Percentiles rank a stretch among this genome's conserved stretches.
These are phyloP conservation scores for Pichia manshurica DNA, from an alignment of 805 yeast genomes.

Conservation along the genomic window DNA sequence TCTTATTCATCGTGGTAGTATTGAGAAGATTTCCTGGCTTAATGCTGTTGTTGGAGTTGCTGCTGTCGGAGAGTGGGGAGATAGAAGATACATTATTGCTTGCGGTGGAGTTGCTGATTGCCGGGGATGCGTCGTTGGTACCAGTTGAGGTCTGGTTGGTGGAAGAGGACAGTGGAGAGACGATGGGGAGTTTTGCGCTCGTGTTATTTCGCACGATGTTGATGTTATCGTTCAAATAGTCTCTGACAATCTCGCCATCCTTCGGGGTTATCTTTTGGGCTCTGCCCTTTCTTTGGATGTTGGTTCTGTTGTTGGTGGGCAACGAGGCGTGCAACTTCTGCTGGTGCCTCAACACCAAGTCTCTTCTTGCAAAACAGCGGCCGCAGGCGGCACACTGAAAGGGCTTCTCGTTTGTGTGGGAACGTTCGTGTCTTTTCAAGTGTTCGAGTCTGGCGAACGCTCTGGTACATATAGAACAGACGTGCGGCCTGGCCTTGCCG, in stretches of 20 bases:
- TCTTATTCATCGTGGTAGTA: not conserved
- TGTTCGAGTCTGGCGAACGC: conserved; percentile 96
- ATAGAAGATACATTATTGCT: conserved; percentile 6
- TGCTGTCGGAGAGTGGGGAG: conserved; percentile 9
- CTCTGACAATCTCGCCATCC: conserved; percentile 31
- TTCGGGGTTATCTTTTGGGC: conserved; percentile 16
- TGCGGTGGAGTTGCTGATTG: conserved; percentile 5
- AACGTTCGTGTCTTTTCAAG: conserved; percentile 85
- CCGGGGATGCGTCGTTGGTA: conserved; percentile 11
- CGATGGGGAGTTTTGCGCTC: conserved; percentile 41
- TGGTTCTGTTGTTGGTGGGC: conserved; percentile 34
- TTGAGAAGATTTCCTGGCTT: no score
- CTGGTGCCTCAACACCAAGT: conserved; percentile 84
- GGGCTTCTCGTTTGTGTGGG: conserved; percentile 95
- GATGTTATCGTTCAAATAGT: conserved; percentile 42
- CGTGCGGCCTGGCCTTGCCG: conserved; percentile 91
- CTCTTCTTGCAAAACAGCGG: conserved; percentile 89
- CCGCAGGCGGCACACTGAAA: conserved; percentile 96
- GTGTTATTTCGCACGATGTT: conserved; percentile 49
- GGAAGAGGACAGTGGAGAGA: not conserved
- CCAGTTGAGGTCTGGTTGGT: not conserved
- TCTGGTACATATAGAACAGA: conserved; percentile 85
- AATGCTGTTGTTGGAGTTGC: conserved; percentile 1
- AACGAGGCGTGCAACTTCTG: conserved; percentile 75
- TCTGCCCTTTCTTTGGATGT: conserved; percentile 31